Conservation (phyloP, 2,329 filamentous ascomycete genomes). For the Penicillium sp. region DNA sequence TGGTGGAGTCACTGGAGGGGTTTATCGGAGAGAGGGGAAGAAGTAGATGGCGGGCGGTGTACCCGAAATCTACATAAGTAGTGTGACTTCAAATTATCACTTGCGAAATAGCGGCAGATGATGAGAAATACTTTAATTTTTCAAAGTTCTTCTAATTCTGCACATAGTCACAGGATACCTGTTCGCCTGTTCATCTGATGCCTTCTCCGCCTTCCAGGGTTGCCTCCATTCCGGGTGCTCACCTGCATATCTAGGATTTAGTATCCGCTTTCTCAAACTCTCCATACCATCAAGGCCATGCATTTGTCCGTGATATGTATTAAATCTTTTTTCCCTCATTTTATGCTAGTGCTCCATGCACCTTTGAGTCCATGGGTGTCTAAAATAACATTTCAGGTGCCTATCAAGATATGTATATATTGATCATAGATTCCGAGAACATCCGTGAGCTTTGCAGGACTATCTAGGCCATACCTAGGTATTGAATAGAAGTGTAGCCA, state of each 20-base stretch:
- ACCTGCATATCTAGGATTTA: slow-evolving; percentile 1
- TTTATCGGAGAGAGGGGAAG: slow-evolving; percentile 19
- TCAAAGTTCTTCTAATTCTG: neutral
- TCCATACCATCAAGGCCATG: neutral
- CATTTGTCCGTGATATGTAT: neutral
- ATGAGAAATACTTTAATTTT: neutral
- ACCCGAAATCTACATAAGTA: neutral
- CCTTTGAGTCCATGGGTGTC: neutral
- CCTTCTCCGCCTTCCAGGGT: slow-evolving; percentile 16
- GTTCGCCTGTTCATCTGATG: slow-evolving; percentile 21
- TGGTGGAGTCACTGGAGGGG: slow-evolving; percentile 18
- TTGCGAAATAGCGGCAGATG: neutral
- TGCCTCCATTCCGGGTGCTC: slow-evolving; percentile 19
- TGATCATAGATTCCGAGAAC: neutral
- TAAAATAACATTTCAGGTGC: neutral
- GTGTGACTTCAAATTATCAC: neutral
- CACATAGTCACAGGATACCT: neutral
- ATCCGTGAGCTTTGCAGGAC: neutral
- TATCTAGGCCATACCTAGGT: too few relatives aligned
- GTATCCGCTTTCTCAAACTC: neutral
- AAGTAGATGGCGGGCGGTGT: slow-evolving; percentile 16
- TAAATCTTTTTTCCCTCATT: neutral
- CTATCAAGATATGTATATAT: neutral
- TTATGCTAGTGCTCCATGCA: neutral
- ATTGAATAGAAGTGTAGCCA: too few relatives aligned